A percentile compares a stretch with the other conserved stretches of the same genome.
These are phyloP conservation scores for Lophiostoma macrostomum DNA, from an alignment of 495 filamentous ascomycete species.

Conservation along the genomic window DNA sequence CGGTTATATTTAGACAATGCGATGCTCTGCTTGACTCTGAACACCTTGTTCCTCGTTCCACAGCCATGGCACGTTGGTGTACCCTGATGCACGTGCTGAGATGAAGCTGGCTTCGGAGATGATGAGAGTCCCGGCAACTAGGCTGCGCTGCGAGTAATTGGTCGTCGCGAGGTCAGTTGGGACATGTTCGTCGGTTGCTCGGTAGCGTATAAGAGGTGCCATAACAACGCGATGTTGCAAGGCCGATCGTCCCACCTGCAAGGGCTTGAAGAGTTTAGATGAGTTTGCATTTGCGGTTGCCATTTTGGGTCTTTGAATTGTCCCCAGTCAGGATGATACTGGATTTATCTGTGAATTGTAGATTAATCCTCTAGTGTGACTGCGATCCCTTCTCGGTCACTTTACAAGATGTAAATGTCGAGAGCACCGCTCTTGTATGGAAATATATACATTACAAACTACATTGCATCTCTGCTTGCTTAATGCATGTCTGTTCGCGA, in stretches of 20 bases:
- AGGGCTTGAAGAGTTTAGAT: constrained; percentile 16
- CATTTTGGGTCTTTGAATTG: no score
- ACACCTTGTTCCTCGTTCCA: constrained; percentile 20
- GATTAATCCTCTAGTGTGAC: no score
- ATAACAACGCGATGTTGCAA: constrained; percentile 39
- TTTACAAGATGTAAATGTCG: no score
- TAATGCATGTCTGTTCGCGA: no score
- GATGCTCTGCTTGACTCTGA: no score
- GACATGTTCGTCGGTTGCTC: constrained; percentile 46
- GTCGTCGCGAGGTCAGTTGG: constrained; percentile 44
- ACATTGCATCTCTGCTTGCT: no score
- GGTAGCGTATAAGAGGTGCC: constrained; percentile 45
- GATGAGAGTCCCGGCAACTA: constrained; percentile 56
- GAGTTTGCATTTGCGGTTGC: background rate
- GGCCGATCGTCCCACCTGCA: constrained; percentile 13
- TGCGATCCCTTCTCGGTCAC: no score
- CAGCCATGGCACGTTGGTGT: constrained; percentile 14
- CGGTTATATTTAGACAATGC: no score
- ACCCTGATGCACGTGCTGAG: constrained; percentile 34
- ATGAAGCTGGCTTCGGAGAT: constrained; percentile 66
- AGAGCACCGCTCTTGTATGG: no score
- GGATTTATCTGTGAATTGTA: no score
- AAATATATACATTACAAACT: no score
- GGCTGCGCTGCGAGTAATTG: constrained; percentile 61
- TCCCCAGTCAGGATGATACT: no score